A percentile compares a stretch with the other conserved stretches of the same genome.
Conservation (phyloP, 139 green algal species). For the Dunaliella sp. region DNA sequence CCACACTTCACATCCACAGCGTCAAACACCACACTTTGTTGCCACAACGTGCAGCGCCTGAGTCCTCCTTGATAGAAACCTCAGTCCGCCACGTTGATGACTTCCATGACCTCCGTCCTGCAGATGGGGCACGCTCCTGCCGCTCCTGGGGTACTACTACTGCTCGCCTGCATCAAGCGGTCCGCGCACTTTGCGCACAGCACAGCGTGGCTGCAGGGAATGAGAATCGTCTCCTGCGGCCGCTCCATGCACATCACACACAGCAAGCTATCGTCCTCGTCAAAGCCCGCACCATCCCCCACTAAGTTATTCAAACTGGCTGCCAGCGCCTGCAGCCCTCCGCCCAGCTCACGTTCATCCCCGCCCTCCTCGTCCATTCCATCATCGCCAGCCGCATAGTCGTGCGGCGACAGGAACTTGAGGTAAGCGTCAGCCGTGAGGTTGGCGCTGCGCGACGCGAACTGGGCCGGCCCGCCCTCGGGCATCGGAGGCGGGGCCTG, state of each 20-base stretch:
- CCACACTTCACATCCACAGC: no score
- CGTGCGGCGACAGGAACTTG: background rate
- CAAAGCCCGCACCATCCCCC: background rate
- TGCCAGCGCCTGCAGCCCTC: background rate
- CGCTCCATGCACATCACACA: background rate
- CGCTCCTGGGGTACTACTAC: no score
- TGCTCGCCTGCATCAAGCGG: background rate
- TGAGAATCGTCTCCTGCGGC: background rate
- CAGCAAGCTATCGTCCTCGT: background rate
- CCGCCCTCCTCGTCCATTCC: background rate
- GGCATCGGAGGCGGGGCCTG: background rate
- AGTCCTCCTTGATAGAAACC: background rate
- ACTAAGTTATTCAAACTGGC: background rate
- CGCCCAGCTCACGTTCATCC: background rate
- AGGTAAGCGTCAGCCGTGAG: background rate
- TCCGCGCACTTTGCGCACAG: conserved; percentile 2
- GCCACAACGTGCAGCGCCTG: no score
- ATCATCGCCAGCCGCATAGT: background rate
- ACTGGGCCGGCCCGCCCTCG: background rate
- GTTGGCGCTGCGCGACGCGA: background rate
- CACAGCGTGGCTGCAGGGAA: conserved; percentile 6
- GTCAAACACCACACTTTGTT: no score
- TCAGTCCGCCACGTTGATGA: background rate
- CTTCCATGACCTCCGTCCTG: background rate
- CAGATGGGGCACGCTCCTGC: background rate